phyloP scores from a whole-genome alignment of 768 basidiomycete species.

The Lactifluus subvellereus region DNA sequence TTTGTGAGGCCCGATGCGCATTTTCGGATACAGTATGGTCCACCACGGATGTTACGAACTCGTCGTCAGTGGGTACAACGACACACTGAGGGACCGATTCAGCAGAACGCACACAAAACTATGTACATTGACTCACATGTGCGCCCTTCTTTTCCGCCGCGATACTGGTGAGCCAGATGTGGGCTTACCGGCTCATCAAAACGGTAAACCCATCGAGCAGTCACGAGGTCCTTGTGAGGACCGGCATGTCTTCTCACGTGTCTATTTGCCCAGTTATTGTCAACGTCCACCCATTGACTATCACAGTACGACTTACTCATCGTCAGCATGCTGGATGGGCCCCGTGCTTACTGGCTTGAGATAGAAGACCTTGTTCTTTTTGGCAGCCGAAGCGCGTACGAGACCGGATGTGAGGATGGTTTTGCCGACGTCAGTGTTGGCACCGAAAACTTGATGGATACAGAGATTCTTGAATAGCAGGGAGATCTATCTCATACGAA shows the following conservation, averaged over 20 bases:
- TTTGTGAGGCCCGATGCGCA: conserved; percentile 38
- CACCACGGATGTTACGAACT: conserved; percentile 59
- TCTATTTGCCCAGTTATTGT: conserved; percentile 35
- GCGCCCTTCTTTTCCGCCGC: conserved; percentile 32
- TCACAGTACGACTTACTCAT: conserved; percentile 43
- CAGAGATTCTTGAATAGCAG: conserved; percentile 81
- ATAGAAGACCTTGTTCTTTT: conserved; percentile 52
- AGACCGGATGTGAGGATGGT: conserved; percentile 86
- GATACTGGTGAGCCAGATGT: conserved; percentile 72
- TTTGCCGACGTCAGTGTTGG: conserved; percentile 96
- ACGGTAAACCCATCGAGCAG: conserved; percentile 69
- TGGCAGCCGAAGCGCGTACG: conserved; percentile 64
- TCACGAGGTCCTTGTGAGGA: conserved; percentile 37
- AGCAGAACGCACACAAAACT: background rate
- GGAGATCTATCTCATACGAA: conserved; percentile 47
- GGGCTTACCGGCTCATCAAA: conserved; percentile 91
- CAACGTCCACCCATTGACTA: background rate
- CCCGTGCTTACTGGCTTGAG: conserved; percentile 94
- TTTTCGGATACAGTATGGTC: conserved; percentile 50
- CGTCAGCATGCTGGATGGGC: conserved; percentile 72
- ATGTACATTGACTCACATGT: conserved; percentile 28
- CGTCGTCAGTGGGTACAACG: conserved; percentile 53
- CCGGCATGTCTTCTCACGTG: conserved; percentile 57
- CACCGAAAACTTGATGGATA: conserved; percentile 88
- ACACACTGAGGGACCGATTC: conserved; percentile 5